phyloP scores from a whole-genome alignment of 768 basidiomycete genomes.

The Russula compacta region DNA sequence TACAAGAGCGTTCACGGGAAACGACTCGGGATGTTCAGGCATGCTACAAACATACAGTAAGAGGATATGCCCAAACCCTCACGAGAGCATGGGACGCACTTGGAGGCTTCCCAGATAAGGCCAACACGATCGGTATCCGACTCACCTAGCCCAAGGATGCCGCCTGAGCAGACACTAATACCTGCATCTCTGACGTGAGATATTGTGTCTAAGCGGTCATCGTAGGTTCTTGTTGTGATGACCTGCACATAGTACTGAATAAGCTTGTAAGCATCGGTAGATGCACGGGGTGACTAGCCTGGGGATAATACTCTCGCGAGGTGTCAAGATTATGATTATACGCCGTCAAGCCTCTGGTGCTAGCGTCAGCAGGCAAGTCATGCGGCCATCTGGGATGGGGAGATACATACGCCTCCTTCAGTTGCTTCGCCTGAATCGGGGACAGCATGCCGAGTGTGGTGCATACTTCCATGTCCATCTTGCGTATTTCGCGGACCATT shows the following conservation, averaged over 20 bases:
- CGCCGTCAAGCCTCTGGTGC: conserved; percentile 74
- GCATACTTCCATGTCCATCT: conserved; percentile 99
- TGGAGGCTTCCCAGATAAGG: conserved; percentile 87
- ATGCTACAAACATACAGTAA: conserved; percentile 41
- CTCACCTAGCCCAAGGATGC: conserved; percentile 92
- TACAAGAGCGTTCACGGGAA: conserved; percentile 96
- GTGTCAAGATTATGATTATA: conserved; percentile 99
- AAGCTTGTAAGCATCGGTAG: background rate
- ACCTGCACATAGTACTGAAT: conserved; percentile 37
- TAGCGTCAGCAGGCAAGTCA: background rate
- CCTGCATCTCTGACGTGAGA: conserved; percentile 87
- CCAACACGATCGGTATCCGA: conserved; percentile 84
- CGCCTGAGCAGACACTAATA: conserved; percentile 95
- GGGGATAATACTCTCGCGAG: conserved; percentile 91
- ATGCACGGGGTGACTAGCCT: conserved; percentile 38
- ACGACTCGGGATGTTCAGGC: conserved; percentile 96
- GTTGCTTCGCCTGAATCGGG: conserved; percentile 81
- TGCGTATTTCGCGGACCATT: conserved; percentile 87
- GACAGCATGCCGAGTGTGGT: conserved; percentile 96
- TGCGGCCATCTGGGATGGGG: background rate
- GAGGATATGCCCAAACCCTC: background rate
- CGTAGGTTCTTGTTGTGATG: conserved; percentile 90
- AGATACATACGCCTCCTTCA: conserved; percentile 79
- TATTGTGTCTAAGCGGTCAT: conserved; percentile 87
- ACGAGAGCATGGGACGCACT: conserved; percentile 41